Base-by-base conservation (phyloP, 78 protist genomes). In the Creolimax fragrantissima region DNA sequence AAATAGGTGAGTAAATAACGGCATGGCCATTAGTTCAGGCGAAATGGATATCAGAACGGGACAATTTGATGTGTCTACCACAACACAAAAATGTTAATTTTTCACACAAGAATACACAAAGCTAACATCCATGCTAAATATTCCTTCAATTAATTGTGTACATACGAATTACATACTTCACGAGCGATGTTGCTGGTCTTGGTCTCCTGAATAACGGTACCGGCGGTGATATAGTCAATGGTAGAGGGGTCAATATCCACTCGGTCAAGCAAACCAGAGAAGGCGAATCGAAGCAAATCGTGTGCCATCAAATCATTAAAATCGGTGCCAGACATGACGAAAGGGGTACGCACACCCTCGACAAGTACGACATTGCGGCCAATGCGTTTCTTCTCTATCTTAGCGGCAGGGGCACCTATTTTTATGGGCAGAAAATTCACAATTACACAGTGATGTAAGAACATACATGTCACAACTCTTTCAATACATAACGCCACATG, bases 361-460 rank as follows among this genome's bases (percentile, higher is more conserved):
- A 90, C 92, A 4, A 90, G 85, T 44, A 90, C 92, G 5, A 90
- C 92, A 74, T 90, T 90, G 86, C 92, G 92, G 5, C 92, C 92
- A 2, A 35, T 5, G 5, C 90, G 37, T 2, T 90, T 90, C 37
- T 24, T 24, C 36, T 81, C 86, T 5, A 58, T 42, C 2, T 58
- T 58, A 11, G 35, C 7, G 35, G 85, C 2, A 3, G 93, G 90
- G 45, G 35, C 35, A 32, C 85, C 81, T 84, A 43, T 11, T 6
- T 88, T 35, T 35, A 58, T 44, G 44, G 90, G 86, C 36, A 58
- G 24, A 7, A 2, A 36, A n/a, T 44, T 2, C 6, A 11, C 58
- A n/a, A 58, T 6, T 45, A 58, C 39, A n/a, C 81, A 5, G 7
- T 88, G 47, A 32, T 47, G 47, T 36, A 47, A 7, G 90, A 24